Conservation (phyloP, 2,329 filamentous ascomycete species). For the Knufia fluminis region DNA sequence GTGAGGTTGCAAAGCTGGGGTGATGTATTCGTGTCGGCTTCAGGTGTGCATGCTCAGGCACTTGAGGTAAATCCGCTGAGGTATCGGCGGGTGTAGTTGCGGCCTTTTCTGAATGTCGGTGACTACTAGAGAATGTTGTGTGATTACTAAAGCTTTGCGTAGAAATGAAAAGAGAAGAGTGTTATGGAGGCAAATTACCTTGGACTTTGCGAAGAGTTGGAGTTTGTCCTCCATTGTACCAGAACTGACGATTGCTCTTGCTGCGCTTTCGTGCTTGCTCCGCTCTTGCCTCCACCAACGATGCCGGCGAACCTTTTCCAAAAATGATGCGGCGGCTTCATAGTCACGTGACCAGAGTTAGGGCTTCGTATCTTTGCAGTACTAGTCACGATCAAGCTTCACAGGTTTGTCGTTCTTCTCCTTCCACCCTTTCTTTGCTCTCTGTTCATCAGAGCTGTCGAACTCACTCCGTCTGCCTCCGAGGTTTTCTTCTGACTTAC, state of each 20-base stretch:
- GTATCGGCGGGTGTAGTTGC: neutral
- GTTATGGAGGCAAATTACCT: neutral
- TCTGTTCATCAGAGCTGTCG: no score
- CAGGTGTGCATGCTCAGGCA: slow-evolving; percentile 8
- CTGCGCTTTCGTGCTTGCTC: neutral
- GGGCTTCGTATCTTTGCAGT: neutral
- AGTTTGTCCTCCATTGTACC: neutral
- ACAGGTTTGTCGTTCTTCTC: no score
- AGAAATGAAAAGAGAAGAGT: neutral
- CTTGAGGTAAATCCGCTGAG: neutral
- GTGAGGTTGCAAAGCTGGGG: neutral
- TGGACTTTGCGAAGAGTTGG: neutral
- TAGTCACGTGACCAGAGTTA: neutral
- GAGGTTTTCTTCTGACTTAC: no score
- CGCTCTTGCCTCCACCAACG: neutral
- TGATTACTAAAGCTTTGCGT: neutral
- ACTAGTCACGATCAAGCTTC: no score
- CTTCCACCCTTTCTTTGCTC: no score
- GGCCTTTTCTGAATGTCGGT: neutral
- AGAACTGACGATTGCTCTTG: neutral
- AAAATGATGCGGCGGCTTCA: neutral
- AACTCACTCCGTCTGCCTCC: no score
- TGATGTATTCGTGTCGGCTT: neutral
- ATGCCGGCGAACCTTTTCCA: neutral
- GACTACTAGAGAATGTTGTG: neutral